A percentile compares a stretch with the other conserved stretches of the same genome.
phyloP scores from a whole-genome alignment of 768 basidiomycete genomes.

The Macrolepiota fuliginosa region DNA sequence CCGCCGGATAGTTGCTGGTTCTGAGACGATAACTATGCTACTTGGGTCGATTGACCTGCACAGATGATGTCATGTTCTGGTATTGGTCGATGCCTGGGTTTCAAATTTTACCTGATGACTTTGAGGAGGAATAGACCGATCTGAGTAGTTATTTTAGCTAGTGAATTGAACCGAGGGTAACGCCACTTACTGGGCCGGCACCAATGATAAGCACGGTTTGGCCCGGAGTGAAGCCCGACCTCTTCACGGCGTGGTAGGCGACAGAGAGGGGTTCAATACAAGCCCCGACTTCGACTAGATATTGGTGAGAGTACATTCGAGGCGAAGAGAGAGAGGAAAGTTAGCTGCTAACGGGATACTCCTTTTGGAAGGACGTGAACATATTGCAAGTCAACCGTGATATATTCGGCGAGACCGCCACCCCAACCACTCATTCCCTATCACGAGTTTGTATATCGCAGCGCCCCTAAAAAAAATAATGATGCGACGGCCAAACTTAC shows the following conservation, averaged over 20 bases:
- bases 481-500: conserved; percentile 21
- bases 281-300: conserved; percentile 44
- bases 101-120: conserved; percentile 28
- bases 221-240: conserved; percentile 34
- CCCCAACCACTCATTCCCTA: conserved; percentile 37
- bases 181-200: conserved; percentile 40
- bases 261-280: conserved; percentile 47
- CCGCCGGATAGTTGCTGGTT: conserved; percentile 37
- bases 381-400: conserved; percentile 30
- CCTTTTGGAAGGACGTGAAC: conserved; percentile 37
- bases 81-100: not conserved
- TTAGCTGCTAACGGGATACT: conserved; percentile 31
- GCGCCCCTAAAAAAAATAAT: not conserved
- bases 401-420: conserved; percentile 44
- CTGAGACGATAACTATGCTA: conserved; percentile 33
- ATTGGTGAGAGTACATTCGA: not conserved
- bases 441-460: not conserved
- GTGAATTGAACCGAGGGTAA: not conserved
- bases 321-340: not conserved
- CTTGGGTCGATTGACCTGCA: conserved; percentile 26
- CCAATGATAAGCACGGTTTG: conserved; percentile 40
- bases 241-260: conserved; percentile 43
- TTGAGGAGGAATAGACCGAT: conserved; percentile 39
- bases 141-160: conserved; percentile 15
- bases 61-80: no score